Percentiles rank a stretch among this genome's conserved stretches.
Evolutionary conservation across 768 basidiomycete genomes (phyloP).

Genomic region (Amanita rubescens): DNA sequence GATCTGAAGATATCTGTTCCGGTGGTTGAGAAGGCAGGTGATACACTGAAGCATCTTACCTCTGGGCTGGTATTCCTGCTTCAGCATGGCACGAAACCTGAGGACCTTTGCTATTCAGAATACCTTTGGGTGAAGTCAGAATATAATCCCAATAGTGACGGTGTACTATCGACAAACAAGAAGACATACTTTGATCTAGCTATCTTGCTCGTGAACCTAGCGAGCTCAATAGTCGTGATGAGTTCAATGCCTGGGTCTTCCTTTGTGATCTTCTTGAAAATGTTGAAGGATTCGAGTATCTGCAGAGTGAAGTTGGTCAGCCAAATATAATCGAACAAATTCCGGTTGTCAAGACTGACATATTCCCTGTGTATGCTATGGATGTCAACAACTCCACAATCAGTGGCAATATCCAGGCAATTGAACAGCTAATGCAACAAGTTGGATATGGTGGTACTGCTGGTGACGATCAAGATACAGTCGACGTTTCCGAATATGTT

Average conservation of each 20-base stretch:
- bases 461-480: too few relatives aligned
- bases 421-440: conserved; percentile 7
- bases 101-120: conserved; percentile 14
- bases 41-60: conserved; percentile 19
- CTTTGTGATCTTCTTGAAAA: conserved; percentile 2
- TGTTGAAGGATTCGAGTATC: neutral
- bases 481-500: too few relatives aligned
- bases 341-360: conserved; percentile 11
- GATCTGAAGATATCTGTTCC: conserved; percentile 3
- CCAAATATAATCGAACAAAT: conserved; percentile 12
- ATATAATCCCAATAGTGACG: conserved; percentile 8
- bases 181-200: conserved; percentile 3
- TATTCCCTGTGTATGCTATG: conserved; percentile 2
- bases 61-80: conserved; percentile 18
- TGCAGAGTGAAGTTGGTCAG: conserved; percentile 1
- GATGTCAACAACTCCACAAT: conserved; percentile 10
- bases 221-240: neutral
- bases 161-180: conserved; percentile 4
- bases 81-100: conserved; percentile 13
- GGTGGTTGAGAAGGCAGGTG: conserved; percentile 12
- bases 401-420: conserved; percentile 9
- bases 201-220: neutral
- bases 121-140: conserved; percentile 14
- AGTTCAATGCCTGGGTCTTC: conserved; percentile 4
- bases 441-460: neutral